phyloP scores from a whole-genome alignment of 2,329 filamentous ascomycete genomes.

The Fusarium aywerte region DNA sequence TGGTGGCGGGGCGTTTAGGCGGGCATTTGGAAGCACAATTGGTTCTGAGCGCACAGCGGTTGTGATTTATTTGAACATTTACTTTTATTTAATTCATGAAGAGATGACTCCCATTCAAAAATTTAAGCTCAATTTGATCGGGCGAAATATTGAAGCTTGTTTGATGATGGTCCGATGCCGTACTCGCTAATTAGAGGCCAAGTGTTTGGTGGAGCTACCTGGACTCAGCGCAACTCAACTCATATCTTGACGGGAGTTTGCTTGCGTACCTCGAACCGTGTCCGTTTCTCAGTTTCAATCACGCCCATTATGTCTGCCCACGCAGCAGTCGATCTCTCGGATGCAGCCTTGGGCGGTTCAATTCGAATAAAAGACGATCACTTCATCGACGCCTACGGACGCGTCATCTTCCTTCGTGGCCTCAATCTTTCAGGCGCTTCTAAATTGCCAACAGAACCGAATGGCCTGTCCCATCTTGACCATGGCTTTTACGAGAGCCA shows the following conservation, averaged over 20 bases:
- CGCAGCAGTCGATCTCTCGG: slow-evolving; percentile 51
- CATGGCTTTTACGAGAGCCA: slow-evolving; percentile 55
- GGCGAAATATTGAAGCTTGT: neutral
- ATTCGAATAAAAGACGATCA: slow-evolving; percentile 45
- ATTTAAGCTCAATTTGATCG: neutral
- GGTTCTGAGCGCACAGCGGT: slow-evolving; percentile 25
- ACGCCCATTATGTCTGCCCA: slow-evolving; percentile 32
- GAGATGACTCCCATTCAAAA: neutral
- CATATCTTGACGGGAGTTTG: neutral
- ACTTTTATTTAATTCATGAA: slow-evolving; percentile 25
- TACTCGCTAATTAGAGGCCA: slow-evolving; percentile 29
- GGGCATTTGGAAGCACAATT: neutral
- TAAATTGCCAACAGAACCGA: slow-evolving; percentile 53
- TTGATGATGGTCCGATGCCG: neutral
- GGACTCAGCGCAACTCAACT: neutral
- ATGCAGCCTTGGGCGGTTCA: slow-evolving; percentile 49
- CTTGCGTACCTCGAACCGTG: slow-evolving; percentile 33
- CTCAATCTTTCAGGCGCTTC: slow-evolving; percentile 56
- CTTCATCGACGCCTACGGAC: slow-evolving; percentile 53
- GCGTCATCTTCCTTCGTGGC: slow-evolving; percentile 54
- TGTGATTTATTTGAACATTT: slow-evolving; percentile 4
- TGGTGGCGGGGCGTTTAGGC: slow-evolving; percentile 8
- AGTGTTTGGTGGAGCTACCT: slow-evolving; percentile 30
- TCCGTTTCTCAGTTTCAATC: slow-evolving; percentile 20
- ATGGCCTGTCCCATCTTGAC: slow-evolving; percentile 54